A percentile compares a stretch with the other conserved stretches of the same genome.
phyloP scores from a whole-genome alignment of 495 filamentous ascomycete genomes.

The Penicillium crystallinum region DNA sequence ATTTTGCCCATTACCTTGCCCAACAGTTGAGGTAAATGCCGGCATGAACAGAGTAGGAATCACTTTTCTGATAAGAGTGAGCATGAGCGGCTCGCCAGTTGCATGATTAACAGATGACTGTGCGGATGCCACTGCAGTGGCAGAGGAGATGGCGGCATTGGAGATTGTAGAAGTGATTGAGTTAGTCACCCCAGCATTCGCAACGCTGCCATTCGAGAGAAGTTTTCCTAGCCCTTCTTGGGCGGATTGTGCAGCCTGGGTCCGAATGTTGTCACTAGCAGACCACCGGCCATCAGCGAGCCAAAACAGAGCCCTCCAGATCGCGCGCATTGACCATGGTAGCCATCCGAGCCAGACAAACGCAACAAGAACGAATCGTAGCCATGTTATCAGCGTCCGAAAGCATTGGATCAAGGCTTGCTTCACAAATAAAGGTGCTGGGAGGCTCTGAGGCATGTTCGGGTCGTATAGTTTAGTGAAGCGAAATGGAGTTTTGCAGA shows the following conservation, averaged over 20 bases:
- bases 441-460: slow-evolving; percentile 81
- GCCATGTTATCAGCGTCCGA: slow-evolving; percentile 66
- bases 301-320: slow-evolving; percentile 94
- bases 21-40: slow-evolving; percentile 28
- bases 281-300: slow-evolving; percentile 87
- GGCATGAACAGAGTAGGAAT: slow-evolving; percentile 38
- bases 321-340: slow-evolving; percentile 83
- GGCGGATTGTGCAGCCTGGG: slow-evolving; percentile 12
- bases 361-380: slow-evolving; percentile 69
- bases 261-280: slow-evolving; percentile 27
- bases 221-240: slow-evolving; percentile 17
- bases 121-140: slow-evolving; percentile 20
- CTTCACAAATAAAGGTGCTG: slow-evolving; percentile 69
- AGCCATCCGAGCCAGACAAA: slow-evolving; percentile 86
- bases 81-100: slow-evolving; percentile 44
- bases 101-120: slow-evolving; percentile 42
- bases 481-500: slow-evolving; percentile 95
- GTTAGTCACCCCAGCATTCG: slow-evolving; percentile 22
- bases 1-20: slow-evolving; percentile 8
- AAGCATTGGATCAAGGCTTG: slow-evolving; percentile 67
- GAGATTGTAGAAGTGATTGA: slow-evolving; percentile 23
- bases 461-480: slow-evolving; percentile 97
- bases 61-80: slow-evolving; percentile 42
- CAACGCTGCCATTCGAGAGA: slow-evolving; percentile 33
- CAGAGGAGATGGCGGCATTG: slow-evolving; percentile 20